A percentile compares a stretch with the other conserved stretches of the same genome.
These are phyloP conservation scores for Leishmania martiniquensis DNA, from an alignment of 208 protist species.

Conservation along the genomic window DNA sequence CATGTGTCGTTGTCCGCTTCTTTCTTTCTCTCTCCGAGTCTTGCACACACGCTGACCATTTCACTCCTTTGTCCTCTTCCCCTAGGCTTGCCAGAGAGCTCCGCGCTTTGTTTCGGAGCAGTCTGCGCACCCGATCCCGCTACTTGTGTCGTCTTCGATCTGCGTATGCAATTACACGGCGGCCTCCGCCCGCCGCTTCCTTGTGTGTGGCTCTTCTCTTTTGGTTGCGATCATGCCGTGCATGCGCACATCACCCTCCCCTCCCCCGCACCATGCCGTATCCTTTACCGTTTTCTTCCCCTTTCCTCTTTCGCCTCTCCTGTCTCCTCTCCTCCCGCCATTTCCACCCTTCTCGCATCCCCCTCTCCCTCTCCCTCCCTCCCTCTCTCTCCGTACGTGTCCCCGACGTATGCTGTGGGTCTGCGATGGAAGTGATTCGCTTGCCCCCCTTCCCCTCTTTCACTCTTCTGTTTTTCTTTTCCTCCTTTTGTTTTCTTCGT, in stretches of 20 bases:
- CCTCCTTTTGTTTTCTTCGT: neutral
- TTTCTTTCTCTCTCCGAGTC: neutral
- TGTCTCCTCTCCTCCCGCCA: neutral
- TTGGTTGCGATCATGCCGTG: neutral
- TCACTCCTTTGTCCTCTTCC: neutral
- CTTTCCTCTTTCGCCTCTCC: neutral
- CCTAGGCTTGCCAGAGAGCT: neutral
- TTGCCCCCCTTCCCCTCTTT: neutral
- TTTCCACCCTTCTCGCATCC: neutral
- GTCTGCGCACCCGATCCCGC: neutral
- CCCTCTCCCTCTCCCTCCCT: neutral
- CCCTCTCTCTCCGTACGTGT: conserved; percentile 20
- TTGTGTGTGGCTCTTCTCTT: neutral
- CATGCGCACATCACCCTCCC: neutral
- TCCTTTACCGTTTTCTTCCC: conserved; percentile 11
- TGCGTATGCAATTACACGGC: neutral
- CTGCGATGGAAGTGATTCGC: too few species aligned
- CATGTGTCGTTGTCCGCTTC: too few species aligned
- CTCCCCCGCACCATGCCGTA: neutral
- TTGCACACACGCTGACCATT: neutral
- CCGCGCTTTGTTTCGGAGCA: neutral
- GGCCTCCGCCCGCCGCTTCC: neutral
- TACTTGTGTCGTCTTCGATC: neutral
- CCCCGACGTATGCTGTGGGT: too few species aligned
- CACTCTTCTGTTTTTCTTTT: too few species aligned